phyloP scores from a whole-genome alignment of 805 yeast species.

The Ogataea sp. region DNA sequence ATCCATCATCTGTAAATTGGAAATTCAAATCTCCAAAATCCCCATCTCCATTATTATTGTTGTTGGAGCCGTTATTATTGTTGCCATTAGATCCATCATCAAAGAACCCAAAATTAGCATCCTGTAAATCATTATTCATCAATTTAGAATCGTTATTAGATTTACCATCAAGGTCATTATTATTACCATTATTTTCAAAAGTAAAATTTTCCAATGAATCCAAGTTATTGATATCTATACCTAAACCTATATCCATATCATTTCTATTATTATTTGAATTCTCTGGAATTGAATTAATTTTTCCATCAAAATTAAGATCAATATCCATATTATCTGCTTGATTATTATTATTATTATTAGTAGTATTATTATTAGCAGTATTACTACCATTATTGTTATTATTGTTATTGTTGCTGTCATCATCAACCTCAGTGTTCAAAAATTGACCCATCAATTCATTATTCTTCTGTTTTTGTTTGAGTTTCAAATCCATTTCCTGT shows the following conservation, averaged over 20 bases:
- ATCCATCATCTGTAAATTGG: constrained; percentile 14
- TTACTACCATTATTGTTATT: neutral
- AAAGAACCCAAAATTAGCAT: neutral
- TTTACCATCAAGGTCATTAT: neutral
- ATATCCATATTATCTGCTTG: neutral
- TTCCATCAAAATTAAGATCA: neutral
- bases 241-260: neutral
- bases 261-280: neutral
- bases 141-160: neutral
- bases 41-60: neutral
- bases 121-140: neutral
- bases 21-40: constrained; percentile 19
- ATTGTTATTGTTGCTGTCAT: constrained; percentile 7
- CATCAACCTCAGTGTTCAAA: neutral
- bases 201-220: constrained; percentile 1
- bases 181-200: neutral
- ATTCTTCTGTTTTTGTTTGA: constrained; percentile 3
- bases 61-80: neutral
- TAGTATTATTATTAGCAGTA: neutral
- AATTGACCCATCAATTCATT: neutral
- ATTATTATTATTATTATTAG: neutral
- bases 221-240: neutral
- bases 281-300: too few species aligned
- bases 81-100: neutral
- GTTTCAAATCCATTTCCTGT: constrained; percentile 8